Base-by-base conservation (phyloP, 768 basidiomycete genomes). In the Amylocystis lapponica region DNA sequence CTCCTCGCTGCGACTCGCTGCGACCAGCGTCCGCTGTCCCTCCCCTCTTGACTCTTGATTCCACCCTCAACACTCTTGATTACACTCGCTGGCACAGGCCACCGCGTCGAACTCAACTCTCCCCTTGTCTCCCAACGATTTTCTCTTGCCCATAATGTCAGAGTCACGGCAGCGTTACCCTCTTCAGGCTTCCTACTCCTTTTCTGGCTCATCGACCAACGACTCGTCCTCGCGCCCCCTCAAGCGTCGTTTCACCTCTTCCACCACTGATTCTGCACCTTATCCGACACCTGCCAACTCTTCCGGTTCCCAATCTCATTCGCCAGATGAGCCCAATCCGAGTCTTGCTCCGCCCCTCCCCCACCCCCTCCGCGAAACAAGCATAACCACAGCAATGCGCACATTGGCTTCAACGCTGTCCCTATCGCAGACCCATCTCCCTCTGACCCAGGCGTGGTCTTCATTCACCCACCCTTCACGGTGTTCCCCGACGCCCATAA, bases 401-500 rank as follows among this genome's bases (percentile, higher is more conserved):
- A n/a, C n/a, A n/a, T n/a, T n/a, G n/a, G n/a, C n/a, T n/a, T n/a
- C n/a, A n/a, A n/a, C 17, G 39, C 16, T 36, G 30, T 26, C 13
- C 19, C 37, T 5, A 41, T 26, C 21, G 8, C 7, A 13, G 43
- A 45, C 12, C 86, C 86, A 1, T 71, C 73, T 11, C 73, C 72
- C 5, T 69, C 71, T n/a, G 87, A 90, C 53, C 75, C 78, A 17
- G 71, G 67, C 41, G 74, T 78, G 34, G 53, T 83, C 45, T 86
- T 90, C 62, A 75, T 90, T 27, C 85, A 77, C 52, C 82, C 85
- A 0, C 87, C 87, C 8, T 89, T 87, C 62, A 68, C 65, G 36
- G 57, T 66, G 25, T 87, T 87, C 56, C 86, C 86, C 2, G 66
- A 76, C 39, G 72, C 81, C 16, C 67, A 79, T 46, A 56, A 65